Conservation (phyloP, 495 filamentous ascomycete genomes). For the Talaromyces borbonicus region DNA sequence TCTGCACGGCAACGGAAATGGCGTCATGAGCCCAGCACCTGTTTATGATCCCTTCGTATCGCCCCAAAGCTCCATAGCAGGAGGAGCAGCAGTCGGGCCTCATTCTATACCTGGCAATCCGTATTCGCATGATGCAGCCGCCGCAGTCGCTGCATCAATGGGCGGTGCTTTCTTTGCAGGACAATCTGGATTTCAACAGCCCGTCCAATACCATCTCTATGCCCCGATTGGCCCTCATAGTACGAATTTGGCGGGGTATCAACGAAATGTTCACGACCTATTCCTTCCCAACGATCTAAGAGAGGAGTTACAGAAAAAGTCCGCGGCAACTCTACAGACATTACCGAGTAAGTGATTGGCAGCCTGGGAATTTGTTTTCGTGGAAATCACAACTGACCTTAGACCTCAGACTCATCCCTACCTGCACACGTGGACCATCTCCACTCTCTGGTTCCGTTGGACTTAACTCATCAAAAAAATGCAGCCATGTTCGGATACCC, state of each 20-base stretch:
- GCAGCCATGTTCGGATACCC: slow-evolving; percentile 68
- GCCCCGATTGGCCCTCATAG: slow-evolving; percentile 75
- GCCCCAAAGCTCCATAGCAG: slow-evolving; percentile 39
- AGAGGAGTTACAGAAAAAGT: slow-evolving; percentile 82
- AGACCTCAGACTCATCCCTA: slow-evolving; percentile 49
- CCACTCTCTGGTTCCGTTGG: slow-evolving; percentile 84
- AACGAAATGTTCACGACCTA: slow-evolving; percentile 76
- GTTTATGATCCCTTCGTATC: slow-evolving; percentile 55
- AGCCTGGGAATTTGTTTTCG: no score
- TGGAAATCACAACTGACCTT: slow-evolving; percentile 8
- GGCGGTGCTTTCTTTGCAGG: slow-evolving; percentile 45
- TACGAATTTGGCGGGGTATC: slow-evolving; percentile 68
- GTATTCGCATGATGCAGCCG: slow-evolving; percentile 51
- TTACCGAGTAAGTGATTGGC: slow-evolving; percentile 69
- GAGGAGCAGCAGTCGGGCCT: slow-evolving; percentile 32
- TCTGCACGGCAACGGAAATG: slow-evolving; percentile 34
- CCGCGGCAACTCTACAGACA: slow-evolving; percentile 73
- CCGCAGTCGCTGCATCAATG: slow-evolving; percentile 32
- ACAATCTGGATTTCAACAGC: slow-evolving; percentile 51
- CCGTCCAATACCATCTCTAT: slow-evolving; percentile 88
- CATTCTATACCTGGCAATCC: slow-evolving; percentile 49
- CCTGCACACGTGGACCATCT: slow-evolving; percentile 72
- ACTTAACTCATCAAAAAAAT: slow-evolving; percentile 69
- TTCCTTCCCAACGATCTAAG: slow-evolving; percentile 78
- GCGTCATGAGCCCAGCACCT: slow-evolving; percentile 20